Percentiles rank a stretch among this genome's conserved stretches.
Evolutionary conservation across 306 rosid species (phyloP).

Genomic region (Ammopiptanthus mongolicus): DNA sequence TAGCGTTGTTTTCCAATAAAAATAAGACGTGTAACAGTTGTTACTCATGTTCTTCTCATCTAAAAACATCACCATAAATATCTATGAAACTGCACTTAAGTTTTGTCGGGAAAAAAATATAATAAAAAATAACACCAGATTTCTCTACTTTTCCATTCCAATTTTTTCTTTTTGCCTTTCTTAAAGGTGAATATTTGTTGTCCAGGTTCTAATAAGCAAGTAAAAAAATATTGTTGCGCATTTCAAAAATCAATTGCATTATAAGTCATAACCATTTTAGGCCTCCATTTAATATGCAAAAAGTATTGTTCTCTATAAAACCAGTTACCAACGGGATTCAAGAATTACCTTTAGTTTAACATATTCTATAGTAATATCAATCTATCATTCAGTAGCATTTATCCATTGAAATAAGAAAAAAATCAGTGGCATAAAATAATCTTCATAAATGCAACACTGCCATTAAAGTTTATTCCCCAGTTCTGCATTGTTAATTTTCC

Average conservation of each 20-base stretch:
- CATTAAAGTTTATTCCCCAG: conserved; percentile 12
- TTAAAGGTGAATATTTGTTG: too few species aligned
- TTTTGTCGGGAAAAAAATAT: too few species aligned
- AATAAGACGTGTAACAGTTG: too few species aligned
- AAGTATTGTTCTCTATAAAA: neutral
- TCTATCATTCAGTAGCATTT: neutral
- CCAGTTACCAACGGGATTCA: neutral
- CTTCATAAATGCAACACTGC: neutral
- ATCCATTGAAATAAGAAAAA: too few species aligned
- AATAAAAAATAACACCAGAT: neutral
- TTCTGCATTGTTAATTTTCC: conserved; percentile 14
- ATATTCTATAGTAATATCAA: neutral
- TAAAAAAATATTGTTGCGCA: neutral
- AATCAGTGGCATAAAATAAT: neutral
- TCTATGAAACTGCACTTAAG: too few species aligned
- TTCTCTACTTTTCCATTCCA: neutral
- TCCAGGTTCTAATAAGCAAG: too few species aligned
- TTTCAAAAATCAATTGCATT: neutral
- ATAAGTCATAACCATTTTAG: neutral
- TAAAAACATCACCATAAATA: too few species aligned
- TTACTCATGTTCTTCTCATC: too few species aligned
- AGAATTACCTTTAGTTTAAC: neutral
- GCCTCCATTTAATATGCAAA: conserved; percentile 1
- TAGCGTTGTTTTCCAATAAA: too few species aligned
- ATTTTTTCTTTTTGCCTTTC: neutral